Base-by-base conservation (phyloP, 2,329 filamentous ascomycete genomes). In the Colletotrichum spinosum region DNA sequence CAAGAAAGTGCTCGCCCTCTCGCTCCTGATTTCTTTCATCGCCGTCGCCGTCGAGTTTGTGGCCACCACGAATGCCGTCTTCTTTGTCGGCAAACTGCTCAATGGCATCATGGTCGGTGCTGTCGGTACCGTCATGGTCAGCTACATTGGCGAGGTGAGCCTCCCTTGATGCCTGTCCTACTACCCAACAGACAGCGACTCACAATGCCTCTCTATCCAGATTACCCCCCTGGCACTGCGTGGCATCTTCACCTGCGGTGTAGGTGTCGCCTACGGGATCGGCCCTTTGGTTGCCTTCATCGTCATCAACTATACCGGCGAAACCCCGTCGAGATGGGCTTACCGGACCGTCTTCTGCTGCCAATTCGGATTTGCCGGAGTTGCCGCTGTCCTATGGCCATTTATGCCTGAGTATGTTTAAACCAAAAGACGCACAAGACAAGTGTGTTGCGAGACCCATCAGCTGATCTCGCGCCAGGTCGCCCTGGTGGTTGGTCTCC, bases 81-180 rank as follows among this genome's bases (percentile, higher is more conserved):
- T 81, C 70, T 80, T 81, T 56, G 70, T 72, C 10, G 79, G 79
- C 12, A 81, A 81, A 65, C 77, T 80, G 45, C 64, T 81, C 37
- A 80, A 81, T 50, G 79, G 79, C 0, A 78, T 81, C 58, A 76
- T 77, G 2, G 70, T 73, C 17, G 74, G 73, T 17, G 69, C 70
- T 17, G 65, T 73, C 9, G 69, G 67, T 3, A 70, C 72, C 1
- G 71, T 74, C n/a, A 71, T 70, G 11, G 69, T 75, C n/a, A 70
- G 70, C 10, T 76, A 76, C 51, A 72, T 76, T 46, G 73, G 74
- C 52, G 75, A 77, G 72, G 73, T 74, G 56, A 12, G 68, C 33
- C 25, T 15, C 11, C 6, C 6, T 34, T 33, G n/a, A 15, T 57
- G 12, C 15, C 13, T 33, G 13, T 7, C 10, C 13, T 6, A 13